Evolutionary conservation across 768 basidiomycete species (phyloP), one percentile per base, ranked within the genome.

Genomic region (Chiua virens): DNA sequence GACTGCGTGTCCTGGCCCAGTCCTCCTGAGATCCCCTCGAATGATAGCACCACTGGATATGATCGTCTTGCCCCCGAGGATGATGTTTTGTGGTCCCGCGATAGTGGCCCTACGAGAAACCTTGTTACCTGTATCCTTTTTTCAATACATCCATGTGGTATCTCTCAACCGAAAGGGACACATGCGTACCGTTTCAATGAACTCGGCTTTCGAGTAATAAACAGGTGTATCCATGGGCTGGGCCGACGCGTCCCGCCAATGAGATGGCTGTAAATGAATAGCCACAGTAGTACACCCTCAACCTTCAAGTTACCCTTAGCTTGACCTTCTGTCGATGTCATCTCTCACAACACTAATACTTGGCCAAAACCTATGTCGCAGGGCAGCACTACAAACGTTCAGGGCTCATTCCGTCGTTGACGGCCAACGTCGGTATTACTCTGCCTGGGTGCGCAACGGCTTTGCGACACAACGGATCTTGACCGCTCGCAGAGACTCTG

Each of bases 61-160:
- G 68, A 98, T 92, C 3, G 93, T 94, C 74, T 98, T 97, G 41
- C 96, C 97, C 36, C 92, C 93, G 14, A 99, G 84, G 55, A 98
- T 92, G 67, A 98, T 99, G 68, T 97, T 98, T 69, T 94, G 89
- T 11, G 93, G 89, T 2, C 96, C 96, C 49, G 87, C 84, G 62
- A 98, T 97, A 23, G 86, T 87, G 17, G 93, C 92, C 54, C 89
- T 83, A 50, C 92, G 82, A 36, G 92, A 95, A 39, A 98, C 95
- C 70, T 96, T 96, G 76, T 98, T 96, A 40, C 92, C 92, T 55
- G 92, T 95, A 66, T 95, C 93, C 92, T 94, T 34, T 28, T 34
- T 68, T 53, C 28, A 39, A 40, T 25, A 20, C 37, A 51, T 62
- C 48, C 43, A 44, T 45, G 27, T 23, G 35, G 34, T 22, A 20